Evolutionary conservation across 1,284 basidiomycete genomes (phyloP), one percentile per base, ranked within the genome.

Genomic region (Gomphus bonarii): DNA sequence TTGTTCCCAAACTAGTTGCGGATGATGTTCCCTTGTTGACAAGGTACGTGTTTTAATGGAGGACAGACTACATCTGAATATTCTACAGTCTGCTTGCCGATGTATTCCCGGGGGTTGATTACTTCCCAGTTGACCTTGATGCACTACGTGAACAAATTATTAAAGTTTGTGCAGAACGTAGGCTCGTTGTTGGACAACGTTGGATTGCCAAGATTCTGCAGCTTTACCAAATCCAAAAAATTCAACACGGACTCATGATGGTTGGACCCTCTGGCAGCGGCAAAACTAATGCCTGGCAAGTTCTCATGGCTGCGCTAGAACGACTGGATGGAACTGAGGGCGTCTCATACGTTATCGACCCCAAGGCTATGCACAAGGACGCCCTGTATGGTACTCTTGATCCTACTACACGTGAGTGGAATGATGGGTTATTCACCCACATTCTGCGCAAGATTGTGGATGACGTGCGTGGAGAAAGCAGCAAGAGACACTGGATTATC

Each of bases 181-280:
- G 93, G 43, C 76, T 98, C 25, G 81, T 95, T 16, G 75, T 85
- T 56, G 91, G 92, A 33, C 91, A 94, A 50, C 80, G 84, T 25
- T 99, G 97, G 95, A 80, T 93, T 54, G 82, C 86, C 65, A 99
- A 99, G 76, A 95, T 99, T 61, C 75, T 99, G 28, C 97, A 99
- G 70, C 79, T 99, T 12, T 99, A 98, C 70, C 97, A 98, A 71
- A 98, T 99, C 59, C 97, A 99, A 72, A 97, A 95, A 76, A 99
- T 99, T 61, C 94, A 97, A 65, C 97, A 99, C 70, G 97, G 97
- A 72, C 77, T 99, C 56, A 99, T 99, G 95, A 95, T 99, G 90
- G 97, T 99, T 52, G 97, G 97, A 1, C 86, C 95, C 0, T 97
- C 97, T 5, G 97, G 95, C 14, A 95, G 84, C 46, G 97, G 97